phyloP scores from a whole-genome alignment of 768 basidiomycete species.

The Boletales sp. region DNA sequence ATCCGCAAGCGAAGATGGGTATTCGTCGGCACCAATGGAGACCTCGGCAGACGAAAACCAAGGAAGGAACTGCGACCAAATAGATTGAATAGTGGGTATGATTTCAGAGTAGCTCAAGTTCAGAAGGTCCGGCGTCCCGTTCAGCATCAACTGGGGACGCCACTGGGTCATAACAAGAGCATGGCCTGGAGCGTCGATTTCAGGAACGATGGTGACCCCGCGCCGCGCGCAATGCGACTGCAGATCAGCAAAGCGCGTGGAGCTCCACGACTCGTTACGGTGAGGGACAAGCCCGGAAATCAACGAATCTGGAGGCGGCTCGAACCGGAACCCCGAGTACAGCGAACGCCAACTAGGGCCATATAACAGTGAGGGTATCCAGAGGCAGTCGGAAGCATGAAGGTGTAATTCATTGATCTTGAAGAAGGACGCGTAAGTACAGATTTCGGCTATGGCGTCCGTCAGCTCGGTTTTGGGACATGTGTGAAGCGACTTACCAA shows the following conservation, averaged over 20 bases:
- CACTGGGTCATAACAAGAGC: slow-evolving; percentile 43
- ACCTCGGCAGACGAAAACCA: slow-evolving; percentile 40
- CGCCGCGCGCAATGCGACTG: slow-evolving; percentile 36
- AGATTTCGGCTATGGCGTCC: slow-evolving; percentile 34
- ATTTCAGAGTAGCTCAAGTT: slow-evolving; percentile 41
- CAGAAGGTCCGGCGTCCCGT: slow-evolving; percentile 33
- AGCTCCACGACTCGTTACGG: slow-evolving; percentile 41
- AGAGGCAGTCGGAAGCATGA: slow-evolving; percentile 42
- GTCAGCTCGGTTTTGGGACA: background rate
- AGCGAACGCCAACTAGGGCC: slow-evolving; percentile 38
- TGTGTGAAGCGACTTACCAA: slow-evolving; percentile 23
- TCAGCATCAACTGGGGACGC: slow-evolving; percentile 40
- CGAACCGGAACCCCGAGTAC: slow-evolving; percentile 42
- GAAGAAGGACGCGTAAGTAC: slow-evolving; percentile 44
- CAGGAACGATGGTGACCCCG: slow-evolving; percentile 40
- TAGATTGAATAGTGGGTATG: slow-evolving; percentile 38
- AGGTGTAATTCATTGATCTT: slow-evolving; percentile 43
- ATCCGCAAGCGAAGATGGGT: slow-evolving; percentile 33
- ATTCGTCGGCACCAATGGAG: slow-evolving; percentile 47
- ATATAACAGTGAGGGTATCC: slow-evolving; percentile 39
- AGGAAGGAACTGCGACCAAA: slow-evolving; percentile 40
- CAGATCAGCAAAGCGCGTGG: slow-evolving; percentile 28
- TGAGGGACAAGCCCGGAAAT: slow-evolving; percentile 34
- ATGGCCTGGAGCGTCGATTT: slow-evolving; percentile 44
- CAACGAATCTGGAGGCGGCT: slow-evolving; percentile 32